Evolutionary conservation across 768 basidiomycete species (phyloP).

Genomic region (Tylopilus rubrobrunneus): DNA sequence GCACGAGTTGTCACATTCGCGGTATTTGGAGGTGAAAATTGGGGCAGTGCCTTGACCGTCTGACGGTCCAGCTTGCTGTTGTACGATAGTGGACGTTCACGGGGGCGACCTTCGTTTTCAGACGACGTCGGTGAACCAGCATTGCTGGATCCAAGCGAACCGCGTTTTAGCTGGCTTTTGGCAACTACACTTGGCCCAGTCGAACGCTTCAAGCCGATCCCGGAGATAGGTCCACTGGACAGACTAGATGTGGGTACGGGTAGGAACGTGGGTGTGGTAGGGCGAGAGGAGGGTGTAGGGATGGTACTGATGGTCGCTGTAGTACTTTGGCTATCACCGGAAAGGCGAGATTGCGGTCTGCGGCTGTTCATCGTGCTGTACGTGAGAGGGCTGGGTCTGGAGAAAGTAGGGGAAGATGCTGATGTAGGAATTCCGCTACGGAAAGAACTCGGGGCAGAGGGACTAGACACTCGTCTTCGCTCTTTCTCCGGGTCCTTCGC

Average conservation of each 20-base stretch:
- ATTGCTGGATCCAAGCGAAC: conserved; percentile 54
- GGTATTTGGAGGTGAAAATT: conserved; percentile 36
- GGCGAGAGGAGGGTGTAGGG: conserved; percentile 64
- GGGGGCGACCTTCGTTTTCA: conserved; percentile 23
- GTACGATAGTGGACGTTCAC: conserved; percentile 28
- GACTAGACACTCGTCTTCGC: conserved; percentile 59
- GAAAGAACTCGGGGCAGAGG: conserved; percentile 52
- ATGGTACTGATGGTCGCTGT: conserved; percentile 59
- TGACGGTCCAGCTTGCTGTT: conserved; percentile 21
- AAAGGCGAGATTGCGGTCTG: conserved; percentile 72
- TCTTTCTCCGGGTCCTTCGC: conserved; percentile 54
- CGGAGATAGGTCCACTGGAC: conserved; percentile 36
- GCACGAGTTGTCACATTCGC: conserved; percentile 48
- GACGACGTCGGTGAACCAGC: conserved; percentile 28
- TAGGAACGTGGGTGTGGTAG: conserved; percentile 72
- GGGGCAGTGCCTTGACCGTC: conserved; percentile 37
- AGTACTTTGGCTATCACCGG: conserved; percentile 53
- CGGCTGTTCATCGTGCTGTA: conserved; percentile 47
- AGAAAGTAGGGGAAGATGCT: conserved; percentile 43
- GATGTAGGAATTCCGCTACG: conserved; percentile 46
- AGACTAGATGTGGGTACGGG: conserved; percentile 59
- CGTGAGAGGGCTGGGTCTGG: conserved; percentile 37
- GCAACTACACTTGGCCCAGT: conserved; percentile 43
- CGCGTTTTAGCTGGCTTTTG: conserved; percentile 50
- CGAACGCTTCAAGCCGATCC: conserved; percentile 56